Evolutionary conservation across 495 filamentous ascomycete species (phyloP).

Genomic region (Aspergillus leporis): DNA sequence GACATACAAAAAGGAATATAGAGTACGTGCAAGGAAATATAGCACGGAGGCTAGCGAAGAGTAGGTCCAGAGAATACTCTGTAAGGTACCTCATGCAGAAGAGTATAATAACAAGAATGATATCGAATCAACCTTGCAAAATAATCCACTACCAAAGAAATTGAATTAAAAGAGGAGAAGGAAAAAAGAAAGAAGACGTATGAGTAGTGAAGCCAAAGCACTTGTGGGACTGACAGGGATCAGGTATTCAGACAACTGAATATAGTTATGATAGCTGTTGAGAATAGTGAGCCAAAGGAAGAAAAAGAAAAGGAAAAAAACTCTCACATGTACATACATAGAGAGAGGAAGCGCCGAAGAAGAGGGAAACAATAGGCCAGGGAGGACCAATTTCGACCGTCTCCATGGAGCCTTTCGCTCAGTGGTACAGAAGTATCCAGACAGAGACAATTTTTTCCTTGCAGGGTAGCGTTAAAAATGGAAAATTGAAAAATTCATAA

Average conservation of each 20-base stretch:
- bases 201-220: conserved; percentile 19
- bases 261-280: neutral
- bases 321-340: neutral
- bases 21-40: conserved; percentile 9
- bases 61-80: conserved; percentile 5
- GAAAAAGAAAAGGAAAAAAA: neutral
- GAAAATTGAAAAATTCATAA: neutral
- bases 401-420: neutral
- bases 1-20: conserved; percentile 7
- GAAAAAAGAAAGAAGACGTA: conserved; percentile 20
- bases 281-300: conserved; percentile 1
- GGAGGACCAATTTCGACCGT: neutral
- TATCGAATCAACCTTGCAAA: conserved; percentile 6
- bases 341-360: neutral
- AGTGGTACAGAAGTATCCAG: neutral
- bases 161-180: conserved; percentile 5
- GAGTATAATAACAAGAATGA: conserved; percentile 11
- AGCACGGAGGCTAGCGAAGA: conserved; percentile 8
- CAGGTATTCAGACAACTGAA: conserved; percentile 8
- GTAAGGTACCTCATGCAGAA: conserved; percentile 12
- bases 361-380: neutral
- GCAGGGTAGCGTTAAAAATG: neutral
- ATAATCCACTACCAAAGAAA: neutral
- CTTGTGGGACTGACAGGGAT: conserved; percentile 18
- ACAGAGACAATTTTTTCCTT: neutral